These are phyloP conservation scores for Daldinia eschscholtzii DNA, from an alignment of 2,329 filamentous ascomycete genomes.

Conservation along the genomic window DNA sequence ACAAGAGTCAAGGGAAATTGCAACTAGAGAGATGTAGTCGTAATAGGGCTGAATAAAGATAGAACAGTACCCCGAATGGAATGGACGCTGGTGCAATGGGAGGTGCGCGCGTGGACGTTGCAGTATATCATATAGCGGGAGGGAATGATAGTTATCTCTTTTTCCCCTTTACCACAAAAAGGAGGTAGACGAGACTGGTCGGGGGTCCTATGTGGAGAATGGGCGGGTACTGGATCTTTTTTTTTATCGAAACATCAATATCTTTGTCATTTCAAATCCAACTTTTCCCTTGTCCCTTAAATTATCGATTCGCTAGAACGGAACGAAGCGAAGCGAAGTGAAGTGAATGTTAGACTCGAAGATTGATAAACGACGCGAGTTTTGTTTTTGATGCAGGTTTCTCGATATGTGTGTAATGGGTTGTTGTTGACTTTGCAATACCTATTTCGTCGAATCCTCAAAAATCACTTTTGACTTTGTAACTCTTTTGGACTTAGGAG, in stretches of 20 bases:
- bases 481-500: conserved; percentile 20
- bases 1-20: conserved; percentile 30
- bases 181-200: conserved; percentile 38
- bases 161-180: conserved; percentile 35
- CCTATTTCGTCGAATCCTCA: conserved; percentile 22
- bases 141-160: conserved; percentile 24
- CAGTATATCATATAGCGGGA: conserved; percentile 16
- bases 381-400: conserved; percentile 12
- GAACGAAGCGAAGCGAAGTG: conserved; percentile 7
- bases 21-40: conserved; percentile 15
- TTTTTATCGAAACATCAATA: conserved; percentile 46
- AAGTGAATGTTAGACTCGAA: conserved; percentile 14
- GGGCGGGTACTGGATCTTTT: conserved; percentile 39
- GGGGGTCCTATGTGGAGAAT: conserved; percentile 44
- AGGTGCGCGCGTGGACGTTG: conserved; percentile 26
- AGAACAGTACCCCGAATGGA: conserved; percentile 19
- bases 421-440: conserved; percentile 9
- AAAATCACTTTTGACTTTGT: conserved; percentile 16
- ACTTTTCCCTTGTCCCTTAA: conserved; percentile 21
- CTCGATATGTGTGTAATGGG: background rate
- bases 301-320: conserved; percentile 21
- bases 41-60: conserved; percentile 29
- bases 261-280: conserved; percentile 47
- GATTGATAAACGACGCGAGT: conserved; percentile 16
- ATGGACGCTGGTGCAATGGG: conserved; percentile 22